phyloP scores from a whole-genome alignment of 352 stramenopile genomes.

The Blastocystis sp. region DNA sequence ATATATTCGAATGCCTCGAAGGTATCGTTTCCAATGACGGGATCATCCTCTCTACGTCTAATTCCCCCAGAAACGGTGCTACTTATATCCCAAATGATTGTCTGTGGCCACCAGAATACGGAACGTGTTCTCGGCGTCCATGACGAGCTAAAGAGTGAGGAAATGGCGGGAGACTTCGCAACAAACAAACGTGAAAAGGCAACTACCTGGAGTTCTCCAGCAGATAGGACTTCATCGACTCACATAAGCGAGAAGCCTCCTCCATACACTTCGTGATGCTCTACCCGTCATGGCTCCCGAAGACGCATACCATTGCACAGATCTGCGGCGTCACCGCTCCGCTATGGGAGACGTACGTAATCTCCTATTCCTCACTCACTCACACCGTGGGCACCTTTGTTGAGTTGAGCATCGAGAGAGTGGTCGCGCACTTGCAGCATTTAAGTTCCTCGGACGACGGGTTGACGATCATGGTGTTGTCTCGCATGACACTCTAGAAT shows the following conservation, averaged over 20 bases:
- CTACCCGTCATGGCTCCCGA: neutral
- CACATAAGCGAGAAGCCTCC: conserved; percentile 44
- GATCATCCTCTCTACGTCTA: conserved; percentile 83
- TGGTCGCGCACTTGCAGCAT: conserved; percentile 27
- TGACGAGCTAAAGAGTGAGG: conserved; percentile 7
- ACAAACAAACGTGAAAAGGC: conserved; percentile 33
- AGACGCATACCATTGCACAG: conserved; percentile 35
- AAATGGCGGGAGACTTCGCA: conserved; percentile 42
- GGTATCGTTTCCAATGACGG: conserved; percentile 86
- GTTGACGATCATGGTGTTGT: conserved; percentile 51
- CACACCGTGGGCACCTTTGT: conserved; percentile 1
- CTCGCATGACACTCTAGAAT: conserved; percentile 44
- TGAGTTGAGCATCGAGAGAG: conserved; percentile 39
- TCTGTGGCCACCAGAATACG: conserved; percentile 93
- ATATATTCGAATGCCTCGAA: conserved; percentile 84
- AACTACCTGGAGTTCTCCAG: conserved; percentile 11
- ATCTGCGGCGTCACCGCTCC: conserved; percentile 48
- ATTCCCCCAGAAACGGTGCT: neutral
- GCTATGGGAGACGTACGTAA: conserved; percentile 47
- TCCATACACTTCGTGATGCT: conserved; percentile 55
- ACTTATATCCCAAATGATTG: conserved; percentile 86
- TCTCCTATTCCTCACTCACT: conserved; percentile 23
- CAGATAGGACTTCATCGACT: conserved; percentile 35
- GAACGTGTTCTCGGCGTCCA: conserved; percentile 74
- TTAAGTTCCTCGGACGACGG: conserved; percentile 27